A percentile compares a stretch with the other conserved stretches of the same genome.
Evolutionary conservation across 139 green algal species (phyloP).

Genomic region (Pleodorina starrii): DNA sequence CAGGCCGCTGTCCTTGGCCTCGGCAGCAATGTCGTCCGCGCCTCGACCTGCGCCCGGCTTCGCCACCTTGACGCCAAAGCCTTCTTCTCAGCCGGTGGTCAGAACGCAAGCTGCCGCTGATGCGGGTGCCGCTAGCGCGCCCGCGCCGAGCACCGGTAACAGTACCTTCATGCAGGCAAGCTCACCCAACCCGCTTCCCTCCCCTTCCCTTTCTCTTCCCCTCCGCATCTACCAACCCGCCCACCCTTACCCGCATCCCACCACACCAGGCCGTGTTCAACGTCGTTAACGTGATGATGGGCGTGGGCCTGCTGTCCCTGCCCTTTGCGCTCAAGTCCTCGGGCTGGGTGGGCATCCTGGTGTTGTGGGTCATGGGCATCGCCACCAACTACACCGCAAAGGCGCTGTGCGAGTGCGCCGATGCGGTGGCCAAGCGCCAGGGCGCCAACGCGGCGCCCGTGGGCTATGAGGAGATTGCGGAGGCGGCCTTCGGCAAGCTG

Average conservation of each 20-base stretch:
- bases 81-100: not conserved
- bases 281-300: conserved; percentile 82
- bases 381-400: conserved; percentile 79
- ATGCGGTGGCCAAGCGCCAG: conserved; percentile 39
- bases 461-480: conserved; percentile 80
- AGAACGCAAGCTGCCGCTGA: conserved; percentile 18
- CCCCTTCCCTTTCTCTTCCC: not conserved
- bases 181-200: not conserved
- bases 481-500: conserved; percentile 72
- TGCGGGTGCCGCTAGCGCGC: conserved; percentile 1
- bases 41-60: not conserved
- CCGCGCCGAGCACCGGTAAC: conserved; percentile 21
- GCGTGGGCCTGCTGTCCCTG: conserved; percentile 78
- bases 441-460: conserved; percentile 26
- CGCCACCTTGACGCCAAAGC: not conserved
- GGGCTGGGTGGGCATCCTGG: conserved; percentile 72
- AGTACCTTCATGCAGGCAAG: conserved; percentile 23
- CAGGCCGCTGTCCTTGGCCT: not conserved
- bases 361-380: conserved; percentile 74
- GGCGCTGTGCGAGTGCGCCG: conserved; percentile 63
- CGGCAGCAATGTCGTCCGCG: not conserved
- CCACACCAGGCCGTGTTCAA: conserved; percentile 54
- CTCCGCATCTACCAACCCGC: no score
- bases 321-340: conserved; percentile 73
- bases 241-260: not conserved